These are phyloP conservation scores for Rhodotorula toruloides DNA, from an alignment of 768 basidiomycete genomes.

Conservation along the genomic window DNA sequence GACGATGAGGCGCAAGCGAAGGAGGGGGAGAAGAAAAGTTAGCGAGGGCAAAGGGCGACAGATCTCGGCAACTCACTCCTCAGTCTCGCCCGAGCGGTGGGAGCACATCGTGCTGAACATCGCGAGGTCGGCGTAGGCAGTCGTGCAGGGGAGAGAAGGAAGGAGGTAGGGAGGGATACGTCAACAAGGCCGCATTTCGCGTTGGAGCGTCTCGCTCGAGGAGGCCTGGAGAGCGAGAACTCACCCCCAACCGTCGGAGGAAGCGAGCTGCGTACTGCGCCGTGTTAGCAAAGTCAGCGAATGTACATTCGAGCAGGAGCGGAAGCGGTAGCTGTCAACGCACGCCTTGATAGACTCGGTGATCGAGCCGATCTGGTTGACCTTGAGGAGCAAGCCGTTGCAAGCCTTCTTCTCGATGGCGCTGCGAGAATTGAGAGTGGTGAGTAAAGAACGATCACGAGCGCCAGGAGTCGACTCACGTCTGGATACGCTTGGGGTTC, in stretches of 20 bases:
- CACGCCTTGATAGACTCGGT: conserved; percentile 85
- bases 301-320: no score
- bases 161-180: no score
- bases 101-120: conserved; percentile 60
- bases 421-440: neutral
- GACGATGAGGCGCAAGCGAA: neutral
- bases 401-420: conserved; percentile 99
- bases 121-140: no score
- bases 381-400: conserved; percentile 96
- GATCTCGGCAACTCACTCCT: conserved; percentile 45
- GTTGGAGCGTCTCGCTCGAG: no score
- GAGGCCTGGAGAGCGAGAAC: neutral
- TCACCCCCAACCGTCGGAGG: conserved; percentile 86
- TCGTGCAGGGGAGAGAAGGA: no score
- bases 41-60: neutral
- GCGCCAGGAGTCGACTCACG: conserved; percentile 41
- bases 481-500: conserved; percentile 94
- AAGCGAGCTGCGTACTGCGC: conserved; percentile 71
- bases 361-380: conserved; percentile 99
- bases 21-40: no score
- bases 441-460: neutral
- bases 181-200: no score
- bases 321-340: neutral
- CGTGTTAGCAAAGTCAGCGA: no score
- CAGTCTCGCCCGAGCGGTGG: conserved; percentile 97